Evolutionary conservation across 345 rosid species (phyloP), one percentile per base, ranked within the genome.

Genomic region (Aquilaria malaccensis): DNA sequence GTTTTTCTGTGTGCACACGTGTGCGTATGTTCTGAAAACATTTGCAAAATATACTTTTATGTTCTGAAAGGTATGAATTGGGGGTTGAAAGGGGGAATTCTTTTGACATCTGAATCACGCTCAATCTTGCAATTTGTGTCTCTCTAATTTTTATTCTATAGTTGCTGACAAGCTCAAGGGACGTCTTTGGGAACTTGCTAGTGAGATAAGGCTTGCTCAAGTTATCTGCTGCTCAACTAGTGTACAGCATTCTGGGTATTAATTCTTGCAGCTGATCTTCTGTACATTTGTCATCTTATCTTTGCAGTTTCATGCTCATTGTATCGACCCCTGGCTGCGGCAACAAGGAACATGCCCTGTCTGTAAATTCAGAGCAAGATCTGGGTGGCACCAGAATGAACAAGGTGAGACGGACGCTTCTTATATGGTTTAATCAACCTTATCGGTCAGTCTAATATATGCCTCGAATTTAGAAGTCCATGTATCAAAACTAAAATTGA

Each of bases 281-380:
- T 14, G 32, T 45, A 47, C 53, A 55, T 53, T 10, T 10, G n/a
- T 49, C 22, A 29, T 22, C 62, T 4, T 37, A 9, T 43, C 63
- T 51, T 67, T 72, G 77, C 90, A 88, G 96, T 85, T 88, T 75
- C 96, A 84, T 84, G 85, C 93, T 0, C 76, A 51, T 60, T 88
- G 96, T 77, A 88, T 88, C 0, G 90, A 84, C 37, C 93, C 93
- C 0, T 88, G 96, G 93, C 76, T 83, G 66, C 72, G 79, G 70
- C 96, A 83, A 61, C 92, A 88, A 66, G 96, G 93, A 68, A 88
- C 93, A 13, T 88, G 93, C 73, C 96, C 96, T 9, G 87, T 88
- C 37, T 86, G 96, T 72, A 86, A 85, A 72, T 80, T 72, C 73
- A 77, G 76, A 77, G 96, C 85, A 63, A 82, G 80, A 70, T 79